phyloP scores from a whole-genome alignment of 1,284 basidiomycete species.

The Cutaneotrichosporon dermatis region DNA sequence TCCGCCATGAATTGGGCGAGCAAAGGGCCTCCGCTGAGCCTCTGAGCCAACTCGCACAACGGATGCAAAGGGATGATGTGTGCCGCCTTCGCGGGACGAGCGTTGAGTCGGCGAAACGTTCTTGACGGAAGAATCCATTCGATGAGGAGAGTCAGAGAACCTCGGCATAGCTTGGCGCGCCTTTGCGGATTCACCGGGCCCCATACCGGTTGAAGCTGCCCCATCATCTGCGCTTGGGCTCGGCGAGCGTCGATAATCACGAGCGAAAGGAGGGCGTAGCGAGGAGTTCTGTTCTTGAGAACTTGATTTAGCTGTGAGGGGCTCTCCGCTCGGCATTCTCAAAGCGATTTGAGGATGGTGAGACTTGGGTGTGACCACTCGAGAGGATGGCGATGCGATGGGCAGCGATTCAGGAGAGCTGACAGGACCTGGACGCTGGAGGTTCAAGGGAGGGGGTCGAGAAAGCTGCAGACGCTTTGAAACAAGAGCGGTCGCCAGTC shows the following conservation, averaged over 20 bases:
- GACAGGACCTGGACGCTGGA: conserved; percentile 7
- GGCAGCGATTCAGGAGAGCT: neutral
- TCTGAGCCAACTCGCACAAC: neutral
- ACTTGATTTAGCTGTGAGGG: neutral
- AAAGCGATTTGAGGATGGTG: conserved; percentile 13
- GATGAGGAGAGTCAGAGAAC: neutral
- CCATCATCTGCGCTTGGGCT: conserved; percentile 23
- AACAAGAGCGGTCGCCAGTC: conserved; percentile 8
- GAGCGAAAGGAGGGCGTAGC: conserved; percentile 32
- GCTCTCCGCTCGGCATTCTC: neutral
- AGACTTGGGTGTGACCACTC: conserved; percentile 9
- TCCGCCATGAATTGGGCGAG: neutral
- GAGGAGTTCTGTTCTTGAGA: neutral
- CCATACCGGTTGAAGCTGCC: neutral
- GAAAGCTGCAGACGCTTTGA: conserved; percentile 26
- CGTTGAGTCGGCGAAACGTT: neutral
- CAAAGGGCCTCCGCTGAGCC: neutral
- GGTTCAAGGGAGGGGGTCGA: conserved; percentile 22
- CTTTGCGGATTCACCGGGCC: neutral
- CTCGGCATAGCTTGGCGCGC: neutral
- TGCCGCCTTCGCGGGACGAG: neutral
- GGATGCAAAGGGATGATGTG: conserved; percentile 38
- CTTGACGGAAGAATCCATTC: neutral
- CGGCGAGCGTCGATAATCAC: conserved; percentile 33
- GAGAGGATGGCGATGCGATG: conserved; percentile 2